phyloP scores from a whole-genome alignment of 768 basidiomycete genomes.

The Lactarius pseudohatsudake region DNA sequence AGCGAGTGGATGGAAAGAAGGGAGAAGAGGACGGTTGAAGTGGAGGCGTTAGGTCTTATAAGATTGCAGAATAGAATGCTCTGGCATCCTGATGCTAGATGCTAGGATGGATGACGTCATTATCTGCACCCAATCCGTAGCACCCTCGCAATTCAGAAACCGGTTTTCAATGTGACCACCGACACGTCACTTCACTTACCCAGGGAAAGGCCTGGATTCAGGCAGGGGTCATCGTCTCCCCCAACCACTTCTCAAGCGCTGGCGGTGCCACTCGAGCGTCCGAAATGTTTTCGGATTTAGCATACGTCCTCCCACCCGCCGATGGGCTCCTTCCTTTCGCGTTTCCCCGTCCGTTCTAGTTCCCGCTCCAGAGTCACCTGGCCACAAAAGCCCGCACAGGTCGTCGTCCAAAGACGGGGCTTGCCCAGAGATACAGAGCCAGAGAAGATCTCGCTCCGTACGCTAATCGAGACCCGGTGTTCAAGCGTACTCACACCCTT shows the following conservation, averaged over 20 bases:
- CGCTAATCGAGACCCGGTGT: conserved; percentile 33
- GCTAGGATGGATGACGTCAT: conserved; percentile 7
- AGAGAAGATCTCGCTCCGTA: conserved; percentile 28
- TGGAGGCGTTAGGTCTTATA: background rate
- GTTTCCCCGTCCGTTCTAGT: background rate
- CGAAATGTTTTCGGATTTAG: background rate
- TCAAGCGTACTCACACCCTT: conserved; percentile 34
- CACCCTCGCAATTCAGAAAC: too few species aligned
- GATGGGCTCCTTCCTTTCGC: background rate
- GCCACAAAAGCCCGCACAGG: conserved; percentile 13
- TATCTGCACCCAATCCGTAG: background rate
- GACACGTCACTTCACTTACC: background rate
- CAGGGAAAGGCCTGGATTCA: background rate
- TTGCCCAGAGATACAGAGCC: background rate
- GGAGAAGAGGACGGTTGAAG: background rate
- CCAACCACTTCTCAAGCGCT: background rate
- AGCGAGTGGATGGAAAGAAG: background rate
- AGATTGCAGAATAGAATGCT: background rate
- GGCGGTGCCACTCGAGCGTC: background rate
- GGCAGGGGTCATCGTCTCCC: background rate
- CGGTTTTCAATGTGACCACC: background rate
- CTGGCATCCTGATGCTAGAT: background rate
- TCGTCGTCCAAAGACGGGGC: conserved; percentile 3
- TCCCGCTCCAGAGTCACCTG: conserved; percentile 15
- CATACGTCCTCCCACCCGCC: background rate